Evolutionary conservation across 2,329 filamentous ascomycete genomes (phyloP).

Genomic region (Pseudocercospora pini-densiflorae): DNA sequence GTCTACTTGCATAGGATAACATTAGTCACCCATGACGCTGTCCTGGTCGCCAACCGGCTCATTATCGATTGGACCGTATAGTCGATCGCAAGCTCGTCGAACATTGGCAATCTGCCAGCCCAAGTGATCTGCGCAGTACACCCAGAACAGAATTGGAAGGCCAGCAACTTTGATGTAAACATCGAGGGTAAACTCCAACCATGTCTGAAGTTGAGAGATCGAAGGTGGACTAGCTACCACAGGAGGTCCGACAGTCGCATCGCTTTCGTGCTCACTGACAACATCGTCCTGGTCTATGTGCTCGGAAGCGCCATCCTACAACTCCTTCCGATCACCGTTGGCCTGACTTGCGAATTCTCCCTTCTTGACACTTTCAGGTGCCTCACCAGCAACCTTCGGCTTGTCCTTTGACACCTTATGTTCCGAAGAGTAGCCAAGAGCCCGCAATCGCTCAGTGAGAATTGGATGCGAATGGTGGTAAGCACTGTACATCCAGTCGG

Average conservation of each 20-base stretch:
- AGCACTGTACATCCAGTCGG: conserved; percentile 96
- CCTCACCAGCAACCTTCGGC: conserved; percentile 25
- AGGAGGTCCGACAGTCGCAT: neutral
- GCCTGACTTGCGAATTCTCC: neutral
- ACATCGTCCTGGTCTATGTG: neutral
- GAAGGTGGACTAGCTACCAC: neutral
- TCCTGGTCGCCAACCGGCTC: neutral
- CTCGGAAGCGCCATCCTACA: conserved; percentile 9
- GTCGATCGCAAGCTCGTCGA: neutral
- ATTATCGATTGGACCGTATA: neutral
- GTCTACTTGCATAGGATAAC: neutral
- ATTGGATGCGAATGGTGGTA: conserved; percentile 99
- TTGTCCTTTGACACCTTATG: conserved; percentile 58
- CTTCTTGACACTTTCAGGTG: conserved; percentile 2
- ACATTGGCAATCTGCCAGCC: neutral
- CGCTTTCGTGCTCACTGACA: neutral
- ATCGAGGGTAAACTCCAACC: neutral
- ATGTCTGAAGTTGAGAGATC: neutral
- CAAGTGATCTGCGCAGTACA: neutral
- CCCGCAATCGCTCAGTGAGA: conserved; percentile 87
- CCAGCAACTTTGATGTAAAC: neutral
- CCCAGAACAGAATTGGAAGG: conserved; percentile 1
- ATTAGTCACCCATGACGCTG: neutral
- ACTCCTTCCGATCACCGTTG: conserved; percentile 19
- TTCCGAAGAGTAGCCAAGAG: conserved; percentile 81